A percentile compares a stretch with the other conserved stretches of the same genome.
Conservation (phyloP, 768 basidiomycete genomes). For the Lactifluus pinguis region DNA sequence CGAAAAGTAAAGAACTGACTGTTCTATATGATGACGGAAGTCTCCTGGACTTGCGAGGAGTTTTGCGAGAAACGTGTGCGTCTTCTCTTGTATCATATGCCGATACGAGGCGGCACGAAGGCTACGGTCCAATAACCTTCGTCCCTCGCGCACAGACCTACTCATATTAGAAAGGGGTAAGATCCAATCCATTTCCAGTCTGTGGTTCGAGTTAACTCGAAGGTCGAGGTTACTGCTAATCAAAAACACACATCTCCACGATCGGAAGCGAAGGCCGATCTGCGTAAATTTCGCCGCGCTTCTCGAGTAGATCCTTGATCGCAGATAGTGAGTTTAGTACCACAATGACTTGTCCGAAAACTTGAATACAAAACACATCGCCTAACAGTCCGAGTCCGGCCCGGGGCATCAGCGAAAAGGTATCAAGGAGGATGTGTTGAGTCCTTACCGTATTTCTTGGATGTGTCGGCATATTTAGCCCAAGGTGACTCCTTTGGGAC, state of each 20-base stretch:
- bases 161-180: no score
- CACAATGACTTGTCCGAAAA: background rate
- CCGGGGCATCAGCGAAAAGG: background rate
- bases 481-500: background rate
- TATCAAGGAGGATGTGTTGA: no score
- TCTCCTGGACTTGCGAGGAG: background rate
- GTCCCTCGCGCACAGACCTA: no score
- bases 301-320: conserved; percentile 6
- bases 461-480: background rate
- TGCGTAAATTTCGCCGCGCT: background rate
- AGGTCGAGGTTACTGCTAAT: no score
- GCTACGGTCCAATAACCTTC: background rate
- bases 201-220: no score
- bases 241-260: background rate
- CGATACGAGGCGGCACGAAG: background rate
- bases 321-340: background rate
- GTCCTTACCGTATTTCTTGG: background rate
- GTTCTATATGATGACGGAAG: background rate
- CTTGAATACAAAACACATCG: background rate
- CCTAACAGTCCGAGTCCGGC: background rate
- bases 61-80: background rate
- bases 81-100: background rate
- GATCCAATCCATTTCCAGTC: no score
- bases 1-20: background rate
- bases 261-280: conserved; percentile 3